These are phyloP conservation scores for Paramecium pentaurelia DNA, from an alignment of 73 alveolate species.

Conservation along the genomic window DNA sequence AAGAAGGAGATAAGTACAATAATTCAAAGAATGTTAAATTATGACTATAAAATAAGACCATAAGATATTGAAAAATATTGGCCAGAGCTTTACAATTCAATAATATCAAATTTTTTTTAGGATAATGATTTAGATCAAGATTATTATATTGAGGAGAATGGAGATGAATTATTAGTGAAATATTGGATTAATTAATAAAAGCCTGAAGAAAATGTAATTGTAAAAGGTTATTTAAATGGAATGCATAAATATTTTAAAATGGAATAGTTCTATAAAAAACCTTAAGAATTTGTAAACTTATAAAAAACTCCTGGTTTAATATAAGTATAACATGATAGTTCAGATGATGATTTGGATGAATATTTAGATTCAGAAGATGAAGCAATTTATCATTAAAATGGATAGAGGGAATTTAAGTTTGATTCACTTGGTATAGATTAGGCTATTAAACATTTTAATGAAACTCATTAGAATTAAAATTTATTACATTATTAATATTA, in stretches of 20 bases:
- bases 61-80: background rate
- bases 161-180: background rate
- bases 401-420: background rate
- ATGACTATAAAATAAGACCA: background rate
- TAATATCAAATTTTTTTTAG: background rate
- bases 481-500: background rate
- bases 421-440: background rate
- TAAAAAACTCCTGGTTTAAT: background rate
- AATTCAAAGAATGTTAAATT: background rate
- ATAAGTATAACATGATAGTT: background rate
- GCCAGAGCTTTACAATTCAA: background rate
- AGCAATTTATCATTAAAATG: background rate
- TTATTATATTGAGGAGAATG: background rate
- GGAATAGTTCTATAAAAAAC: background rate
- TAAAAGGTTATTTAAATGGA: background rate
- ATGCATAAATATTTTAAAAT: background rate
- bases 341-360: background rate
- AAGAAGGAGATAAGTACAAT: background rate
- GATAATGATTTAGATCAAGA: background rate
- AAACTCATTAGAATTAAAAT: background rate
- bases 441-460: background rate
- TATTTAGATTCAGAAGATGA: background rate
- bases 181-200: background rate
- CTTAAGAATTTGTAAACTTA: background rate
- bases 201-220: background rate